These are phyloP conservation scores for Fusarium pseudoanthophilum DNA, from an alignment of 2,329 filamentous ascomycete genomes.

Conservation along the genomic window DNA sequence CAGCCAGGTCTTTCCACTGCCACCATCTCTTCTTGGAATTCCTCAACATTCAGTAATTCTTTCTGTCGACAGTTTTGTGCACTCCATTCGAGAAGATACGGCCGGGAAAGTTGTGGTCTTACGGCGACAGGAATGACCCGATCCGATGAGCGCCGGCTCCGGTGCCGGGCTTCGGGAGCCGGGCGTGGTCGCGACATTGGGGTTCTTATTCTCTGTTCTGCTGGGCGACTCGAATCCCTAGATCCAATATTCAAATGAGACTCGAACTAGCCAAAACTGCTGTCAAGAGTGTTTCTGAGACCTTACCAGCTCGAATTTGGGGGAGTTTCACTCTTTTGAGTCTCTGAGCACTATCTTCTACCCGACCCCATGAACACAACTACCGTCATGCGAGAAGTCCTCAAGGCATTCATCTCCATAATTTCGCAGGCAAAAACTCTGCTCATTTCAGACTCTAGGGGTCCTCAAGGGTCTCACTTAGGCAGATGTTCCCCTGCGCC, in stretches of 20 bases:
- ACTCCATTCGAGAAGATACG: conserved; percentile 43
- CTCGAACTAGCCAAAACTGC: not conserved
- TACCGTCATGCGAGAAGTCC: conserved; percentile 38
- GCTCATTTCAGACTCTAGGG: conserved; percentile 5
- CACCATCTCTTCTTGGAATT: conserved; percentile 34
- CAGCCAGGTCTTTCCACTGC: conserved; percentile 33
- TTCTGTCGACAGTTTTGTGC: conserved; percentile 36
- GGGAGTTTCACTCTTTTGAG: conserved; percentile 33
- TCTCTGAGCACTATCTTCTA: not conserved
- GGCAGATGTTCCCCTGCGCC: conserved; percentile 41
- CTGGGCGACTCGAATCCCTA: not conserved
- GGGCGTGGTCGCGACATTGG: conserved; percentile 34
- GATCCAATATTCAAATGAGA: not conserved
- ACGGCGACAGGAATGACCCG: conserved; percentile 23
- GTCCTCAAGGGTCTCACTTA: conserved; percentile 15
- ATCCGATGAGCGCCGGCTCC: conserved; percentile 37
- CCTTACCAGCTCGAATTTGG: not conserved
- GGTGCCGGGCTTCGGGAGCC: conserved; percentile 32
- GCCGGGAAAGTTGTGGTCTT: conserved; percentile 14
- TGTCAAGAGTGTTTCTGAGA: not conserved
- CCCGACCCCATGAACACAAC: conserved; percentile 35
- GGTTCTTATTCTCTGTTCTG: not conserved
- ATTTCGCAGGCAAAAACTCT: not conserved
- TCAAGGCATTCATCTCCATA: conserved; percentile 19
- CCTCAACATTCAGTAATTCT: conserved; percentile 21